These are phyloP conservation scores for Cystobasidium onofrii DNA, from an alignment of 768 basidiomycete species.

Conservation along the genomic window DNA sequence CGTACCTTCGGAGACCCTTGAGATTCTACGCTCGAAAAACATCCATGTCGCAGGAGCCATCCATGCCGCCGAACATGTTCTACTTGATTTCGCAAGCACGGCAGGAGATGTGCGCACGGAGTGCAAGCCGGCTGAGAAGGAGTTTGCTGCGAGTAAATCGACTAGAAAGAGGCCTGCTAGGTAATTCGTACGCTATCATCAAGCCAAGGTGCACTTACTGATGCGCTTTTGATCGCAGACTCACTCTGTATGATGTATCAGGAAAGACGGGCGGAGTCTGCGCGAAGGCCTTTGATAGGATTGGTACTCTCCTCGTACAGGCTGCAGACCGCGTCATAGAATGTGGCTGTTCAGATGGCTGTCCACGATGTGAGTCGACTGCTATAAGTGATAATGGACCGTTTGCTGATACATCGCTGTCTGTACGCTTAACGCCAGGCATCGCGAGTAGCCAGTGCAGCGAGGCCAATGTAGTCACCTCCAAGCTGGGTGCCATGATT, in stretches of 20 bases:
- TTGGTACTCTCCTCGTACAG: conserved; percentile 54
- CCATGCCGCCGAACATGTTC: conserved; percentile 74
- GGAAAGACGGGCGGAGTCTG: conserved; percentile 65
- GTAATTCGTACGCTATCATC: background rate
- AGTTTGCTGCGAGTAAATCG: conserved; percentile 36
- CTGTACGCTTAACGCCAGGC: no score
- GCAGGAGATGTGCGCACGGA: conserved; percentile 66
- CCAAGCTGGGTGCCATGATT: conserved; percentile 66
- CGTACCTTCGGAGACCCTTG: conserved; percentile 54
- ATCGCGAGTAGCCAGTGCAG: conserved; percentile 60
- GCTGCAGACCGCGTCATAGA: conserved; percentile 55
- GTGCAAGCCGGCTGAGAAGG: conserved; percentile 52
- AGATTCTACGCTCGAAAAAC: conserved; percentile 53
- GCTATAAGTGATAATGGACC: background rate
- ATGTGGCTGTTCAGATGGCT: conserved; percentile 65
- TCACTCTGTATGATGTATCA: conserved; percentile 70
- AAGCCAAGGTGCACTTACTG: no score
- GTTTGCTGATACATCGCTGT: no score
- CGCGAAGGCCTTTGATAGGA: conserved; percentile 72
- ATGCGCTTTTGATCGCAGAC: conserved; percentile 46
- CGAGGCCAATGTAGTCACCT: conserved; percentile 63
- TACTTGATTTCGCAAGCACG: conserved; percentile 60
- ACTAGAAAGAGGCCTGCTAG: conserved; percentile 39
- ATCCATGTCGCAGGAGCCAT: conserved; percentile 70
- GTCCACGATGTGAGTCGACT: conserved; percentile 55